Conservation (phyloP, 352 stramenopile species). For the Pilasporangium apinafurcum region DNA sequence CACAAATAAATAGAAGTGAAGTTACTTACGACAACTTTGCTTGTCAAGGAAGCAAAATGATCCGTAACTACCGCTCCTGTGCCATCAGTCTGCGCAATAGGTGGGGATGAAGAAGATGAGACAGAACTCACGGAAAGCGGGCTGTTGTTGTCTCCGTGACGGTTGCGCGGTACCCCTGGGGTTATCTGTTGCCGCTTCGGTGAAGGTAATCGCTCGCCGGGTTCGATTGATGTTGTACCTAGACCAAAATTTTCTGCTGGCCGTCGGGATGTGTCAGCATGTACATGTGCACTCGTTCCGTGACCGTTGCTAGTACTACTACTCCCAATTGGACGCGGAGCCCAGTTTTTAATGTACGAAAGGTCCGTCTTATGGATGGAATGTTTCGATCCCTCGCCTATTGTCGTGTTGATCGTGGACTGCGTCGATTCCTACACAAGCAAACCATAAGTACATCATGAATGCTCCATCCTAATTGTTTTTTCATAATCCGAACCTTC, state of each 20-base stretch:
- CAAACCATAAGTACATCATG: background rate
- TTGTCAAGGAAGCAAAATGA: slow-evolving; percentile 44
- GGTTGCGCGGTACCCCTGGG: slow-evolving; percentile 7
- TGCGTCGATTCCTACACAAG: background rate
- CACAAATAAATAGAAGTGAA: background rate
- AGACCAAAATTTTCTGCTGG: too few relatives aligned
- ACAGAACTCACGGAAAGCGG: slow-evolving; percentile 38
- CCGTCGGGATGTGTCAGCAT: too few relatives aligned
- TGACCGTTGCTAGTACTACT: too few relatives aligned
- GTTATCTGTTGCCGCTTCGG: slow-evolving; percentile 40
- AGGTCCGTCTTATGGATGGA: slow-evolving; percentile 17
- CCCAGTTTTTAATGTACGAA: slow-evolving; percentile 43
- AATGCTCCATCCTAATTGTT: too few relatives aligned
- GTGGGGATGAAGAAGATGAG: slow-evolving; percentile 52
- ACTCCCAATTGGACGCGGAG: slow-evolving; percentile 10
- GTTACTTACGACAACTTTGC: slow-evolving; percentile 42
- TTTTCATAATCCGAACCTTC: background rate
- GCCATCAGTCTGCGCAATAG: slow-evolving; percentile 16
- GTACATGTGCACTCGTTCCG: too few relatives aligned
- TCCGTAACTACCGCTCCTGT: slow-evolving; percentile 27
- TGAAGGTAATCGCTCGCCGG: slow-evolving; percentile 22
- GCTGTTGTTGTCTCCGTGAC: slow-evolving; percentile 21
- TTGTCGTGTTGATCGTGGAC: background rate
- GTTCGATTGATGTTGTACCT: slow-evolving; percentile 4
- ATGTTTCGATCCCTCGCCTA: slow-evolving; percentile 5